Conservation (phyloP, 1,284 basidiomycete species). For the Malassezia pachydermatis region DNA sequence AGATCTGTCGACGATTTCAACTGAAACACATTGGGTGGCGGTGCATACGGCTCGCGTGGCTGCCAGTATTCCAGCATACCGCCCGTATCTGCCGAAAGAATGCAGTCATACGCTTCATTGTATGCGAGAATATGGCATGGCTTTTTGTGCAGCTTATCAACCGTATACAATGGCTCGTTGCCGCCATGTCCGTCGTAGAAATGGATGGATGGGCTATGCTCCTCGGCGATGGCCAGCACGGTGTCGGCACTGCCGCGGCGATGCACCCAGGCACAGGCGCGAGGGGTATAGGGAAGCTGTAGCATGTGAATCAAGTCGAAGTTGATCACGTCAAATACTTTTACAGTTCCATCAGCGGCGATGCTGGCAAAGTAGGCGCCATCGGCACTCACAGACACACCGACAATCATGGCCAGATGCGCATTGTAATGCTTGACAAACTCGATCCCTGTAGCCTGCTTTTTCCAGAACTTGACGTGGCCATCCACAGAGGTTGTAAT, state of each 20-base stretch:
- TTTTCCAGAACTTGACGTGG: slow-evolving; percentile 96
- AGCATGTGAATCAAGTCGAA: slow-evolving; percentile 99
- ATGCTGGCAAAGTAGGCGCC: slow-evolving; percentile 78
- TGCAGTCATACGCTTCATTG: slow-evolving; percentile 75
- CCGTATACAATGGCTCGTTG: slow-evolving; percentile 62
- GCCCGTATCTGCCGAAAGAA: slow-evolving; percentile 84
- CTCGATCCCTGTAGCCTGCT: slow-evolving; percentile 61
- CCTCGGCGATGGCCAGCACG: slow-evolving; percentile 71
- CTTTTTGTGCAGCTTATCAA: slow-evolving; percentile 68
- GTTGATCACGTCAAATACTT: slow-evolving; percentile 95
- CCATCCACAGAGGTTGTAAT: slow-evolving; percentile 91
- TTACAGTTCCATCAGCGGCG: slow-evolving; percentile 54
- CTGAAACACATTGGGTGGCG: slow-evolving; percentile 66
- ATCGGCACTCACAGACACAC: slow-evolving; percentile 77
- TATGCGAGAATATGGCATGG: slow-evolving; percentile 90
- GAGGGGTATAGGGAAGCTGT: slow-evolving; percentile 69
- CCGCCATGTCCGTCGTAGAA: slow-evolving; percentile 87
- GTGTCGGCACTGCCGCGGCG: slow-evolving; percentile 73
- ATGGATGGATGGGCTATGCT: slow-evolving; percentile 62
- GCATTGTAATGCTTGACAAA: slow-evolving; percentile 57
- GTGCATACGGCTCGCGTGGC: slow-evolving; percentile 68
- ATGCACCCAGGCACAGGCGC: slow-evolving; percentile 42
- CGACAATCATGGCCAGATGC: slow-evolving; percentile 68
- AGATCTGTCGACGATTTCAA: slow-evolving; percentile 85
- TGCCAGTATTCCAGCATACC: slow-evolving; percentile 98